Conservation (phyloP, 1,139 yeast genomes). For the Taphrina deformans region DNA sequence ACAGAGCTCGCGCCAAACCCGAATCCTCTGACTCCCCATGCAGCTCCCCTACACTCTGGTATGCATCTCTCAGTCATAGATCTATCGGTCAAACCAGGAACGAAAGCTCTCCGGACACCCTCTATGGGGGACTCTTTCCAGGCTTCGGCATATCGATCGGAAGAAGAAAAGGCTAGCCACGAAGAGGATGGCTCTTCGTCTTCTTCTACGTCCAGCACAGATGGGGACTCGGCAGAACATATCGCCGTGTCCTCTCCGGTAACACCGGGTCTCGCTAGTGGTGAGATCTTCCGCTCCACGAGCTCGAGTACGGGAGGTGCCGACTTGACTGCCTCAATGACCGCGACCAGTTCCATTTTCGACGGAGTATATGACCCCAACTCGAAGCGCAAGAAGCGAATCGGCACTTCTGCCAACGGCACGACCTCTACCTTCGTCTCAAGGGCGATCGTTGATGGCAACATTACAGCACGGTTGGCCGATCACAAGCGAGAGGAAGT, state of each 20-base stretch:
- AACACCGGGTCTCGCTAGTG: neutral
- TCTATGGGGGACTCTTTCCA: slow-evolving; percentile 17
- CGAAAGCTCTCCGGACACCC: neutral
- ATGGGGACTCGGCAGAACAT: slow-evolving; percentile 5
- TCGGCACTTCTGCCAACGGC: slow-evolving; percentile 30
- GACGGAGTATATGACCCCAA: neutral
- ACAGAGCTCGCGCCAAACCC: slow-evolving; percentile 27
- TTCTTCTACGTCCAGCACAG: neutral
- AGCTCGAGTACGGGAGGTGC: slow-evolving; percentile 16
- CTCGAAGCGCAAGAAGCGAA: slow-evolving; percentile 24
- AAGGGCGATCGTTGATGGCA: slow-evolving; percentile 47
- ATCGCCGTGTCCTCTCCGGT: neutral
- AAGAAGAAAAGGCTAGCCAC: neutral
- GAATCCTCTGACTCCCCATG: slow-evolving; percentile 29
- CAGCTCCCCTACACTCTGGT: slow-evolving; percentile 16
- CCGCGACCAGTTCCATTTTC: slow-evolving; percentile 21
- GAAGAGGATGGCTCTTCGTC: slow-evolving; percentile 4
- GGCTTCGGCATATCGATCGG: neutral
- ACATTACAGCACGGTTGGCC: slow-evolving; percentile 44
- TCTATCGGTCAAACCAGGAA: neutral
- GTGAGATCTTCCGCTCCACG: slow-evolving; percentile 1
- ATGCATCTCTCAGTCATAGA: slow-evolving; percentile 14
- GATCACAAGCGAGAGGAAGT: slow-evolving; percentile 43
- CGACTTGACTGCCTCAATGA: slow-evolving; percentile 12
- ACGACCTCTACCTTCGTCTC: slow-evolving; percentile 49